Evolutionary conservation across 2,329 filamentous ascomycete species (phyloP), one percentile per base, ranked within the genome.

Genomic region (Trichoderma sp.): DNA sequence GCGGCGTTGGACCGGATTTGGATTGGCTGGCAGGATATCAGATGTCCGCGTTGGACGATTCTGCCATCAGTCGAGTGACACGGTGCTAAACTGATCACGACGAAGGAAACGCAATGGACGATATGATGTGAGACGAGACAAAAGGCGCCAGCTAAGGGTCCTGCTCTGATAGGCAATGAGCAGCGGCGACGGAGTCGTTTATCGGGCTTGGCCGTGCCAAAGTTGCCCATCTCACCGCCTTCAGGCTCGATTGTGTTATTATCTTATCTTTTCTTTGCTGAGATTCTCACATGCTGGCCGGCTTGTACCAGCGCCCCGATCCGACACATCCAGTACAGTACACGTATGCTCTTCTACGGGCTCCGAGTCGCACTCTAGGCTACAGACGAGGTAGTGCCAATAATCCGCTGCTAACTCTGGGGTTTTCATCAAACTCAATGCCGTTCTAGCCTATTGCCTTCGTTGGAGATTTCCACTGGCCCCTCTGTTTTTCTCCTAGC

Each of bases 1-100:
- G 8, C 52, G 6, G 52, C 32, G 63, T 54, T 49, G 63, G 63
- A 26, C 63, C 18, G 52, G 37, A 49, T 34, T 66, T 34, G 60
- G 49, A 65, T 43, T 55, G 51, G 61, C 1, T 32, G 37, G 34
- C 11, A 46, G 34, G n/a, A 58, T 3, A 37, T 66, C 16, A 10
- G 43, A n/a, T 39, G 16, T 26, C 2, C 26, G 5, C 34, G 4
- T 7, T 7, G 8, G n/a, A 32, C 16, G 37, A 60, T 13, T 16
- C 18, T 28, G 51, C 24, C 51, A 26, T 26, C 21, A 7, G 6
- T 24, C 51, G 24, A 26, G 24, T 49, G n/a, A 24, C 46, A 24
- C 46, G 8, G 46, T 49, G 46, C 46, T 3, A 28, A 28, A 28
- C 11, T 3, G 14, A 3, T 14, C 26, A 56, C 8, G 18, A 56